Evolutionary conservation across 345 rosid genomes (phyloP).

Genomic region (Conringia planisiliqua): DNA sequence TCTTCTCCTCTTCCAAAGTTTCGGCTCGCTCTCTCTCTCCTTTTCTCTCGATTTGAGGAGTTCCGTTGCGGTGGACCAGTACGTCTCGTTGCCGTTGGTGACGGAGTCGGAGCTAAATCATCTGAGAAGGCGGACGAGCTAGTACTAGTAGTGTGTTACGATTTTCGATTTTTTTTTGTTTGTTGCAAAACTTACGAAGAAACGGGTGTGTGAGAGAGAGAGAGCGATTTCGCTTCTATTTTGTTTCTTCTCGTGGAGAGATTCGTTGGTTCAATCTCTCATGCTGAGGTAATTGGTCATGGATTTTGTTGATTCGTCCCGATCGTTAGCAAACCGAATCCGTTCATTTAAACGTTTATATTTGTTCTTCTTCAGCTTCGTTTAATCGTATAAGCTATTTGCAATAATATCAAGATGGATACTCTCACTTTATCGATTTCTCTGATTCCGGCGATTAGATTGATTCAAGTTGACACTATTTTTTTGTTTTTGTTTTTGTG

Average conservation of each 20-base stretch:
- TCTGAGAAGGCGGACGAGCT: not conserved
- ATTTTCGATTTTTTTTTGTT: not conserved
- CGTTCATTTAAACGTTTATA: not conserved
- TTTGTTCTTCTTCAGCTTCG: constrained; percentile 6
- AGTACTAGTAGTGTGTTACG: not conserved
- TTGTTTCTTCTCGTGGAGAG: not conserved
- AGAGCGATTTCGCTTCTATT: constrained; percentile 2
- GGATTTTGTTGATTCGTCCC: not conserved
- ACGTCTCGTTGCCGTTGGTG: not conserved
- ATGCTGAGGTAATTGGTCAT: constrained; percentile 26
- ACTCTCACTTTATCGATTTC: too few species aligned
- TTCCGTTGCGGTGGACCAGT: constrained; percentile 23
- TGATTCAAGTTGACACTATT: not conserved
- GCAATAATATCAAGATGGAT: not conserved
- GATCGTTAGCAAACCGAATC: not conserved
- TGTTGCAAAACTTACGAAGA: not conserved
- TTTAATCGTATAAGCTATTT: not conserved
- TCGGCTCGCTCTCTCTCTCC: constrained; percentile 11
- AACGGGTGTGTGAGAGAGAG: not conserved
- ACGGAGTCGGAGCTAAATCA: not conserved
- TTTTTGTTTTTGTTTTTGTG: not conserved
- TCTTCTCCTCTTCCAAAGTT: constrained; percentile 35
- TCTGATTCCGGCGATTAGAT: not conserved
- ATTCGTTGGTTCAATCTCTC: constrained; percentile 17
- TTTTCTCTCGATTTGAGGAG: constrained; percentile 16